Conservation (phyloP, 306 rosid species). For the Cercis canadensis region DNA sequence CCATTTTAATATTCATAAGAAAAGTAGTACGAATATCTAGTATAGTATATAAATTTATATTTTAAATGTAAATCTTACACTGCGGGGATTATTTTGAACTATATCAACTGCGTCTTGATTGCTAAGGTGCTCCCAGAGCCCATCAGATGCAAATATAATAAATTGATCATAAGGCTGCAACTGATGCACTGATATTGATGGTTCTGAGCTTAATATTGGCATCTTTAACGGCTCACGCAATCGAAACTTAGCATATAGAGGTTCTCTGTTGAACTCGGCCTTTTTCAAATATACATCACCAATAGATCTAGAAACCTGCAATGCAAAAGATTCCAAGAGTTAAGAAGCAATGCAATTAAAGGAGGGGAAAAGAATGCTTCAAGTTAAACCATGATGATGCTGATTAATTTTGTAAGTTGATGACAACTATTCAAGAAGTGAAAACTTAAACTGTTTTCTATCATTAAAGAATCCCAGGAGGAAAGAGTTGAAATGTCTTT, state of each 20-base stretch:
- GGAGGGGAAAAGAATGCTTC: background rate
- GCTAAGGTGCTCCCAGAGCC: conserved; percentile 94
- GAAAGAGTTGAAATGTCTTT: background rate
- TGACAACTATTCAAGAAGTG: background rate
- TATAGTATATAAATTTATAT: background rate
- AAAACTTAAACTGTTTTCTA: background rate
- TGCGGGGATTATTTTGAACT: conserved; percentile 75
- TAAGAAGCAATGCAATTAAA: conserved; percentile 15
- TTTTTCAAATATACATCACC: conserved; percentile 91
- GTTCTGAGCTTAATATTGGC: conserved; percentile 87
- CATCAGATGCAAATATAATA: conserved; percentile 91
- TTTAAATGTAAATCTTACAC: conserved; percentile 52
- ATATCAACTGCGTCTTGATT: conserved; percentile 96
- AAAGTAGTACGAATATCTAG: conserved; percentile 22
- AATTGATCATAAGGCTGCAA: conserved; percentile 83
- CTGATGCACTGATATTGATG: conserved; percentile 63
- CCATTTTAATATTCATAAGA: background rate
- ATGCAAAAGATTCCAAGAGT: conserved; percentile 24
- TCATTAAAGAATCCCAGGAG: background rate
- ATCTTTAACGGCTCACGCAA: conserved; percentile 68
- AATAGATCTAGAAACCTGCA: conserved; percentile 85
- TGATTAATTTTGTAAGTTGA: background rate
- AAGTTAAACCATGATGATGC: conserved; percentile 17
- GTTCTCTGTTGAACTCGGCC: conserved; percentile 89
- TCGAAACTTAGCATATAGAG: conserved; percentile 79